A percentile compares a stretch with the other conserved stretches of the same genome.
These are phyloP conservation scores for Penicillium italicum DNA, from an alignment of 2,329 filamentous ascomycete genomes.

Conservation along the genomic window DNA sequence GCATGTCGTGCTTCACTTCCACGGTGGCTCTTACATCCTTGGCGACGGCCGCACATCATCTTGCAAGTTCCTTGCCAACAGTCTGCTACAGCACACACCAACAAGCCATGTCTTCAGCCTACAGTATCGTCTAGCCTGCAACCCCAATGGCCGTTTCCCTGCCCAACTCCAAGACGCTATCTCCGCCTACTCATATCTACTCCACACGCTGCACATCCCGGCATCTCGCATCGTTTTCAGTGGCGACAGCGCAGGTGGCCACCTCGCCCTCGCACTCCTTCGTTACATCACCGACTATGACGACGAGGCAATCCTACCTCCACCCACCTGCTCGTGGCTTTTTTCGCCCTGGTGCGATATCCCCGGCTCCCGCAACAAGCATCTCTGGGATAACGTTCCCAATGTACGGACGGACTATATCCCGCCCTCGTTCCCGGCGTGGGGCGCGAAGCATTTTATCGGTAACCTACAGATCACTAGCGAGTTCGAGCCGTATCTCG, in stretches of 20 bases:
- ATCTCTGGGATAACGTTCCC: slow-evolving; percentile 5
- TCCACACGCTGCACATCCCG: slow-evolving; percentile 18
- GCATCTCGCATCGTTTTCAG: slow-evolving; percentile 20
- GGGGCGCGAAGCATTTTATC: slow-evolving; percentile 4
- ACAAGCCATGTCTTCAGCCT: slow-evolving; percentile 12
- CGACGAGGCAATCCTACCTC: slow-evolving; percentile 4
- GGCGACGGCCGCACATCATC: slow-evolving; percentile 10
- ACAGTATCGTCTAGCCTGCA: slow-evolving; percentile 17
- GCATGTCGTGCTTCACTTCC: slow-evolving; percentile 13
- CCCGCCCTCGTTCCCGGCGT: slow-evolving; percentile 1
- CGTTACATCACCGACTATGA: slow-evolving; percentile 16
- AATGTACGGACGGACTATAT: slow-evolving; percentile 3
- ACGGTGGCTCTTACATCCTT: slow-evolving; percentile 14
- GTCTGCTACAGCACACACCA: slow-evolving; percentile 3
- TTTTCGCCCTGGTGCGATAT: slow-evolving; percentile 19
- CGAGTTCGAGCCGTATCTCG: background rate
- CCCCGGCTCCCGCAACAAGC: slow-evolving; percentile 2
- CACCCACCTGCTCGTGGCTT: slow-evolving; percentile 12
- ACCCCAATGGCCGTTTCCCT: slow-evolving; percentile 14
- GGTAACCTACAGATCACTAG: slow-evolving; percentile 1
- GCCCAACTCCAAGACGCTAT: slow-evolving; percentile 25
- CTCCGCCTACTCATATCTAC: slow-evolving; percentile 21
- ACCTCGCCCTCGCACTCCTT: slow-evolving; percentile 18
- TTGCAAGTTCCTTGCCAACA: slow-evolving; percentile 8
- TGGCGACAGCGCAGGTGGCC: slow-evolving; percentile 23